A percentile compares a stretch with the other conserved stretches of the same genome.
phyloP scores from a whole-genome alignment of 2,329 filamentous ascomycete species.

The Diaporthe caulivora region DNA sequence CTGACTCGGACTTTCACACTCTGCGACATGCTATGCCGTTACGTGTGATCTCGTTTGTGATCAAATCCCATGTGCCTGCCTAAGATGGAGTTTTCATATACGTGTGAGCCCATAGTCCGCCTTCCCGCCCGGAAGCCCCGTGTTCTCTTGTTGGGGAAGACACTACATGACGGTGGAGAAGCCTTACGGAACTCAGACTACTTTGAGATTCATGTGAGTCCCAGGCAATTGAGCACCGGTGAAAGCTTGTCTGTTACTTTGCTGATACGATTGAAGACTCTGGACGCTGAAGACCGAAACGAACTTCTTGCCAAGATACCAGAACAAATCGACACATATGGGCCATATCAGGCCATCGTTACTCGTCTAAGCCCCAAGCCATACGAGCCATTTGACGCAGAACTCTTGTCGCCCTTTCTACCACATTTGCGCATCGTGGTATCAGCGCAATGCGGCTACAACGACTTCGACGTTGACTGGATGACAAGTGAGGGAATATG shows the following conservation, averaged over 20 bases:
- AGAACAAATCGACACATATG: not conserved
- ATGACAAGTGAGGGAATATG: slow-evolving; percentile 24
- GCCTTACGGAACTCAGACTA: not conserved
- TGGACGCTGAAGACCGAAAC: slow-evolving; percentile 22
- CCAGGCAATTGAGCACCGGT: not conserved
- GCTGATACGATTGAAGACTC: not conserved
- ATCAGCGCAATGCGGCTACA: slow-evolving; percentile 29
- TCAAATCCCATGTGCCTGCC: not conserved
- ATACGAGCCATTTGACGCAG: slow-evolving; percentile 26
- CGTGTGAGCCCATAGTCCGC: not conserved
- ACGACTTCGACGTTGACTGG: slow-evolving; percentile 33
- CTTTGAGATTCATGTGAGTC: slow-evolving; percentile 30
- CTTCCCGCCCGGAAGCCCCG: not conserved
- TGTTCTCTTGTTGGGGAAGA: slow-evolving; percentile 25
- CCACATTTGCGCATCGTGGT: slow-evolving; percentile 17
- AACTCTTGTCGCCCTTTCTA: slow-evolving; percentile 24
- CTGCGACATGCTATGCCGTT: not conserved
- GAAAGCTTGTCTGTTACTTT: not conserved
- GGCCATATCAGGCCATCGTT: slow-evolving; percentile 22
- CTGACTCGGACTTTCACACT: not conserved
- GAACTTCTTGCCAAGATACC: slow-evolving; percentile 17
- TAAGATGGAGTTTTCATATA: slow-evolving; percentile 7
- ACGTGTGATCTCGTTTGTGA: not conserved
- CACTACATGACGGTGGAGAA: slow-evolving; percentile 28
- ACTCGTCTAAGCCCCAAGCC: slow-evolving; percentile 21